Evolutionary conservation across 306 rosid species (phyloP), one percentile per base, ranked within the genome.

Genomic region (Vigna reflexopilosa): DNA sequence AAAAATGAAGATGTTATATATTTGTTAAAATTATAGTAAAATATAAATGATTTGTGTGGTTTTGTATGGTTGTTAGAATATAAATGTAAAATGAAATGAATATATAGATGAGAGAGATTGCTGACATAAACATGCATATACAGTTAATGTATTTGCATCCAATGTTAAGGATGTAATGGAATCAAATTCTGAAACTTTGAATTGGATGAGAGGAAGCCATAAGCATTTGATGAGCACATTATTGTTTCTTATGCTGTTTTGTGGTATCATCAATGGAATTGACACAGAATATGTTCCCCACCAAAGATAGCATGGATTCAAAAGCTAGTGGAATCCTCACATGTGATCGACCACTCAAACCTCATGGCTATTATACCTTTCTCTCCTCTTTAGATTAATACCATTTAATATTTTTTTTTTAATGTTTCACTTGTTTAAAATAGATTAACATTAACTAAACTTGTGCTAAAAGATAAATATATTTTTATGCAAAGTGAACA

Each of bases 211-310:
- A 66, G 54, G 13, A 36, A 51, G 15, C 65, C 22, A 70, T 52
- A 76, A 58, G 52, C 54, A 68, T 24, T 24, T 59, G 69, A 62
- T 38, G 52, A 63, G 26, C 47, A 15, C 32, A 59, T 3, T 17
- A 54, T n/a, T 66, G 38, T 77, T 62, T 45, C 30, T 48, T 63
- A 34, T 22, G 45, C 47, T 70, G 9, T 20, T 56, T 44, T 32
- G 50, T 20, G n/a, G 11, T 57, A 58, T 65, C 62, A 36, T 42
- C 72, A 24, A 56, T 72, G 78, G 48, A 83, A 64, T 34, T 55
- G 84, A 63, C 73, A 36, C 8, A 30, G 82, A 80, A 84, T 57
- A 76, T 80, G 66, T 79, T 79, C 67, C 38, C 32, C 79, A 55
- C 76, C 51, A 28, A 61, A 75, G 57, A 63, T 68, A 75, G 42